Percentiles rank a stretch among this genome's conserved stretches.
Evolutionary conservation across 805 yeast genomes (phyloP).

Genomic region (Kluyveromyces wickerhamii): DNA sequence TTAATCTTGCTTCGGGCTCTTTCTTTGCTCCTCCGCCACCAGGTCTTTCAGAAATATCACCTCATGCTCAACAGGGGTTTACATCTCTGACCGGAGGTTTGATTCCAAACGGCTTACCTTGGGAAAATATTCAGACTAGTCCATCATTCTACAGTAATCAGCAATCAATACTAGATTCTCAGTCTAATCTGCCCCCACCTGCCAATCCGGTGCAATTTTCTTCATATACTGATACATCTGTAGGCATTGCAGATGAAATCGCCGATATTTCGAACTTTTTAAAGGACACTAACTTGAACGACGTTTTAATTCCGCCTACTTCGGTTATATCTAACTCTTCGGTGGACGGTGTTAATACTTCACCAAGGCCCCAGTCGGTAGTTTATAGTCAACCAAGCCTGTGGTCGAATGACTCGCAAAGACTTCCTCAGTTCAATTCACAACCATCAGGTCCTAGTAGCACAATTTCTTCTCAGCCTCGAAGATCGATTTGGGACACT

Average conservation of each 20-base stretch:
- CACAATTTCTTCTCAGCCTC: conserved; percentile 4
- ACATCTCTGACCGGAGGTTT: background rate
- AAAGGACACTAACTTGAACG: conserved; percentile 2
- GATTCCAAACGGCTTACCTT: background rate
- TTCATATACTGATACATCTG: background rate
- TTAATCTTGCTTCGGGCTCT: background rate
- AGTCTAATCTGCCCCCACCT: background rate
- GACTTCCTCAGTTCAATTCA: background rate
- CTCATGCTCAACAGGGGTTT: conserved; percentile 1
- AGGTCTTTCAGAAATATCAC: background rate
- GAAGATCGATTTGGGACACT: conserved; percentile 25
- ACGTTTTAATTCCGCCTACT: background rate
- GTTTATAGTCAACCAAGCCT: background rate
- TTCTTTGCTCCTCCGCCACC: background rate
- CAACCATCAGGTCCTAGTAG: background rate
- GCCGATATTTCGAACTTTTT: conserved; percentile 1
- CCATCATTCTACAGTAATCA: conserved; percentile 1
- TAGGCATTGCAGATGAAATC: background rate
- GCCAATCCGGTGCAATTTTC: background rate
- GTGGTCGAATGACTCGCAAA: conserved; percentile 4
- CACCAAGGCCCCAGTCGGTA: conserved; percentile 1
- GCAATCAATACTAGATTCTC: background rate
- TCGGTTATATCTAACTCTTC: background rate
- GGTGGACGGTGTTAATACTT: background rate
- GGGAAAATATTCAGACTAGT: conserved; percentile 1